Conservation (phyloP, 176 grass and related monocot genomes). For the Bothriochloa decipiens region DNA sequence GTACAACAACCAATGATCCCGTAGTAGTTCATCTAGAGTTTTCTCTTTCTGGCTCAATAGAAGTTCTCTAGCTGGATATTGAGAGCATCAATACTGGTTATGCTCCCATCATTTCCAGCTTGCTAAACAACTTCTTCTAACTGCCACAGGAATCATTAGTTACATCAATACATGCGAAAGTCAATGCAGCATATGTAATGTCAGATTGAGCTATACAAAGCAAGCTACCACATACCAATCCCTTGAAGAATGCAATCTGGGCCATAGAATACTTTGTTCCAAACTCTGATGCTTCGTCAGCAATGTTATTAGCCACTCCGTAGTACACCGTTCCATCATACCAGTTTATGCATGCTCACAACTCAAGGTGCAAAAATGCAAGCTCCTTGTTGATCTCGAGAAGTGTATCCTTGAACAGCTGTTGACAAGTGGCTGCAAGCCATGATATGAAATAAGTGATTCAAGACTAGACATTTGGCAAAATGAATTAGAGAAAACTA, state of each 20-base stretch:
- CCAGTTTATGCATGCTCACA: slow-evolving; percentile 77
- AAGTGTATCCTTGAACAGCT: slow-evolving; percentile 70
- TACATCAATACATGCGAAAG: slow-evolving; percentile 15
- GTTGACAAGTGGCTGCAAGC: slow-evolving; percentile 47
- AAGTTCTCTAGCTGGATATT: slow-evolving; percentile 43
- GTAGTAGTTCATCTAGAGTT: no score
- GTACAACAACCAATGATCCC: no score
- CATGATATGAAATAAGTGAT: slow-evolving; percentile 31
- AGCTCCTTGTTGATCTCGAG: slow-evolving; percentile 80
- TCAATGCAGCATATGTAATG: not conserved
- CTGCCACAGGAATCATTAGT: slow-evolving; percentile 47
- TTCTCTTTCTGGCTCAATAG: no score
- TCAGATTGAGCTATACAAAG: not conserved
- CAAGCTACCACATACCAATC: slow-evolving; percentile 51
- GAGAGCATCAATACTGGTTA: slow-evolving; percentile 69
- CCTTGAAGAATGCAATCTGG: slow-evolving; percentile 92
- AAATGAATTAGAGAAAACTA: slow-evolving; percentile 1
- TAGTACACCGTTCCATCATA: slow-evolving; percentile 82
- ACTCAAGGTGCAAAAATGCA: slow-evolving; percentile 67
- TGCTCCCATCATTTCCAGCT: slow-evolving; percentile 57
- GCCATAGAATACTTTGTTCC: slow-evolving; percentile 78
- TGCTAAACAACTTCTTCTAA: slow-evolving; percentile 80
- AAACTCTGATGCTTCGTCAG: slow-evolving; percentile 72
- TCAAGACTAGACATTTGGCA: not conserved
- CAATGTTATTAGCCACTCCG: slow-evolving; percentile 79